Evolutionary conservation across 2,329 filamentous ascomycete species (phyloP).

Genomic region (Lomentospora prolificans): DNA sequence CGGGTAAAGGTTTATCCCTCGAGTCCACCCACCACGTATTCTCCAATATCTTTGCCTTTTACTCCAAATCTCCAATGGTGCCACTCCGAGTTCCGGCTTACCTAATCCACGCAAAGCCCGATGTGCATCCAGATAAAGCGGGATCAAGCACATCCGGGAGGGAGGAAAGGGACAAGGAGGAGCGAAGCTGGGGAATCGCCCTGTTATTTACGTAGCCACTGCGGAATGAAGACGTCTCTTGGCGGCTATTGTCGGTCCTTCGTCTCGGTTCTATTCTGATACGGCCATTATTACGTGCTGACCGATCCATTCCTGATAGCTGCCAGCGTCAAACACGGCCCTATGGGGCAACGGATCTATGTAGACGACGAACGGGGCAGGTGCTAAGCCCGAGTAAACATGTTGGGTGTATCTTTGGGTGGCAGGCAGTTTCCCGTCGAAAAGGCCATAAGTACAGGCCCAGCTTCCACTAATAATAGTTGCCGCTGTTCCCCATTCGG

Average conservation of each 20-base stretch:
- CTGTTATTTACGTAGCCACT: neutral
- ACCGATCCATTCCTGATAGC: too few relatives aligned
- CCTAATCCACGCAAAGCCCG: too few relatives aligned
- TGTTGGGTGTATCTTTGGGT: neutral
- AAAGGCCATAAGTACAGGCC: neutral
- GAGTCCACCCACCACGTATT: too few relatives aligned
- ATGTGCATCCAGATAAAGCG: too few relatives aligned
- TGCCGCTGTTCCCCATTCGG: neutral
- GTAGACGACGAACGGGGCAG: neutral
- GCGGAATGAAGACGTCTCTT: neutral
- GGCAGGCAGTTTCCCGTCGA: neutral
- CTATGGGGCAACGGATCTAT: neutral
- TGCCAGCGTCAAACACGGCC: too few relatives aligned
- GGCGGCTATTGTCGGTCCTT: neutral
- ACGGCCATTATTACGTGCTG: too few relatives aligned
- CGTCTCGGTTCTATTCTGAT: neutral
- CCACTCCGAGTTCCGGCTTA: too few relatives aligned
- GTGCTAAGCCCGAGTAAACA: neutral
- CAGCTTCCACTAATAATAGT: neutral
- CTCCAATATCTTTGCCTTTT: too few relatives aligned
- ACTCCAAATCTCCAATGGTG: too few relatives aligned
- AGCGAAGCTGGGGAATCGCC: neutral
- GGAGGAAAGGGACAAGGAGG: too few relatives aligned
- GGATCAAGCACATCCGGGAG: too few relatives aligned
- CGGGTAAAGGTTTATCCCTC: neutral